A percentile compares a stretch with the other conserved stretches of the same genome.
Evolutionary conservation across 1,284 basidiomycete species (phyloP).

Genomic region (Ganoderma lingzhi): DNA sequence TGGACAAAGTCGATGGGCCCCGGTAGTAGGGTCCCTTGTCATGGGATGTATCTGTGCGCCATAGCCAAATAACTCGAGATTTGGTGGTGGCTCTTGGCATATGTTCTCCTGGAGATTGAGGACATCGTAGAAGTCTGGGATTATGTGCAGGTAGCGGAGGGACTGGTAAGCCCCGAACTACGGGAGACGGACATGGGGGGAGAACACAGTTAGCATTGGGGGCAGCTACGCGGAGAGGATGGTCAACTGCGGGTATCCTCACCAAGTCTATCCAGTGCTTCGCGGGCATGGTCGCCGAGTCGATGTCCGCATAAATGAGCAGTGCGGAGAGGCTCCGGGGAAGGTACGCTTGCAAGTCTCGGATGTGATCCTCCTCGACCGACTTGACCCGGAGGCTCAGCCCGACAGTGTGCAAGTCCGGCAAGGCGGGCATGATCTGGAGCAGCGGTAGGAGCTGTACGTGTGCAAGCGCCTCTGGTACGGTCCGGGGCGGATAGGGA

Average conservation of each 20-base stretch:
- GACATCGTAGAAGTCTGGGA: not conserved
- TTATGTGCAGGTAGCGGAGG: conserved; percentile 1
- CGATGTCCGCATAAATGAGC: not conserved
- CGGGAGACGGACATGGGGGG: too few relatives aligned
- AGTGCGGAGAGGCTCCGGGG: not conserved
- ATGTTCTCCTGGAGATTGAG: not conserved
- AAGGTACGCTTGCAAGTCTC: not conserved
- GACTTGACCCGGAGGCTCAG: not conserved
- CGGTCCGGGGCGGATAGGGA: too few relatives aligned
- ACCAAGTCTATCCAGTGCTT: not conserved
- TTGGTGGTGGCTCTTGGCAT: not conserved
- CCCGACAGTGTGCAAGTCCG: not conserved
- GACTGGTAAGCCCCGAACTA: not conserved
- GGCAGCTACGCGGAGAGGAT: not conserved
- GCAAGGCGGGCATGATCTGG: conserved; percentile 1
- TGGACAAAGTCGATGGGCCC: not conserved
- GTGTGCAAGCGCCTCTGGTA: too few relatives aligned
- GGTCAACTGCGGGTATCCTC: not conserved
- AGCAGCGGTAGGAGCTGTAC: not conserved
- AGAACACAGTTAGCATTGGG: too few relatives aligned
- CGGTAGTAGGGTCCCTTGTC: not conserved
- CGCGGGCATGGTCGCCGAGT: not conserved
- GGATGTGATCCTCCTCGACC: not conserved
- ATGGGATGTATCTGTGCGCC: not conserved
- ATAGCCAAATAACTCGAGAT: conserved; percentile 4